Percentiles rank a stretch among this genome's conserved stretches.
Conservation (phyloP, 371 early-diverging fungal species). For the Dichotomocladium elegans region DNA sequence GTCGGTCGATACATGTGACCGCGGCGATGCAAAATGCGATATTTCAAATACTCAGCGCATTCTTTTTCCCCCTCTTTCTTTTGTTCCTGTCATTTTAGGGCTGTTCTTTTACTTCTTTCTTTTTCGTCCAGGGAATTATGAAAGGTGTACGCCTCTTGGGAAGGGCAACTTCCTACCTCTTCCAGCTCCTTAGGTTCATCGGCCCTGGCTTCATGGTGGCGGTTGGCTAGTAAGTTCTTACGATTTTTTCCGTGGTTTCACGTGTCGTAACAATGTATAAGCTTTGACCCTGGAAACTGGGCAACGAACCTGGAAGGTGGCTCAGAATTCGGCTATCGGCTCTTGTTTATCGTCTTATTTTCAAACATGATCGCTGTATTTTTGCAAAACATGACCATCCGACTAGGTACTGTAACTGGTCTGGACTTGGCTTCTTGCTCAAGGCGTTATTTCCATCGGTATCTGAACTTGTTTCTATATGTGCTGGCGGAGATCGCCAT, state of each 20-base stretch:
- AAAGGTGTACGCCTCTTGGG: background rate
- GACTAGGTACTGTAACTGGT: slow-evolving; percentile 75
- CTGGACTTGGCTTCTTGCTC: slow-evolving; percentile 73
- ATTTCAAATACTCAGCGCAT: too few relatives aligned
- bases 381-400: slow-evolving; percentile 74
- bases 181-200: slow-evolving; percentile 23
- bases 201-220: slow-evolving; percentile 52
- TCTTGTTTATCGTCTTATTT: slow-evolving; percentile 70
- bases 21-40: too few relatives aligned
- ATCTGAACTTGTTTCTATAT: slow-evolving; percentile 60
- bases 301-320: slow-evolving; percentile 74
- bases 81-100: too few relatives aligned
- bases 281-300: slow-evolving; percentile 78
- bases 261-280: background rate
- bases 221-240: slow-evolving; percentile 39
- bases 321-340: slow-evolving; percentile 68
- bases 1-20: too few relatives aligned
- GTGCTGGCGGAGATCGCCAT: slow-evolving; percentile 74
- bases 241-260: too few relatives aligned
- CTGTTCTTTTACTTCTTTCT: background rate
- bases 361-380: slow-evolving; percentile 76
- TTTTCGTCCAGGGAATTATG: background rate
- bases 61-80: too few relatives aligned
- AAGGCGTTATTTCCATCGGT: slow-evolving; percentile 50
- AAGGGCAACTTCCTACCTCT: background rate